phyloP scores from a whole-genome alignment of 768 basidiomycete species.

The Tephrocybe sp. region DNA sequence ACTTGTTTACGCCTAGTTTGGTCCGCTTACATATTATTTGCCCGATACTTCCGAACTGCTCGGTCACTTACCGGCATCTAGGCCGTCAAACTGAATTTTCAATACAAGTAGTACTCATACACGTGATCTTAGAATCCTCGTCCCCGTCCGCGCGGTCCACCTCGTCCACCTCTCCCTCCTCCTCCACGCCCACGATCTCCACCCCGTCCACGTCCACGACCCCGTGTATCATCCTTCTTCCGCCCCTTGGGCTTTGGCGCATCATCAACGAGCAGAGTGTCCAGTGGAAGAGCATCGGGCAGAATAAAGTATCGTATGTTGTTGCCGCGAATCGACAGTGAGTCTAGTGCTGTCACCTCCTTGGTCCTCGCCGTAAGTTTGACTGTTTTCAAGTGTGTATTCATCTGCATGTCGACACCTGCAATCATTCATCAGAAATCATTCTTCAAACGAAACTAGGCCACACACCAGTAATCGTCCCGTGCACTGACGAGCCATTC shows the following conservation, averaged over 20 bases:
- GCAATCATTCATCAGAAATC: conserved; percentile 1
- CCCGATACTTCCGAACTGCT: conserved; percentile 21
- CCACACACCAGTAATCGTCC: conserved; percentile 89
- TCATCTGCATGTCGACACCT: conserved; percentile 99
- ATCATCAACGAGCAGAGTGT: conserved; percentile 96
- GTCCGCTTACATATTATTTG: conserved; percentile 26
- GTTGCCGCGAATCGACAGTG: conserved; percentile 93
- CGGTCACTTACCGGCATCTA: conserved; percentile 15
- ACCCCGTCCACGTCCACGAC: conserved; percentile 52
- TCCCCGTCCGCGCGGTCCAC: conserved; percentile 39
- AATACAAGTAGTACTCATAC: background rate
- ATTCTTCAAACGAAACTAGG: conserved; percentile 1
- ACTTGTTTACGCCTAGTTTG: conserved; percentile 34
- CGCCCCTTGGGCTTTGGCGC: conserved; percentile 93
- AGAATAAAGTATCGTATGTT: conserved; percentile 96
- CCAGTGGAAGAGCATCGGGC: conserved; percentile 95
- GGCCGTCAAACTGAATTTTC: conserved; percentile 1
- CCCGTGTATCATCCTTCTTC: conserved; percentile 83
- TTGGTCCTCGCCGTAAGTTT: conserved; percentile 94
- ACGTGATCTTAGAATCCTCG: conserved; percentile 21
- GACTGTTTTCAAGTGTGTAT: conserved; percentile 96
- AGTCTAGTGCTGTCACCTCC: conserved; percentile 82
- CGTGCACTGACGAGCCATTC: conserved; percentile 93
- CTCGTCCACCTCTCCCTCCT: conserved; percentile 45
- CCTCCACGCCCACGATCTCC: conserved; percentile 53